These are phyloP conservation scores for Metschnikowia corniflorae DNA, from an alignment of 805 yeast species.

Conservation along the genomic window DNA sequence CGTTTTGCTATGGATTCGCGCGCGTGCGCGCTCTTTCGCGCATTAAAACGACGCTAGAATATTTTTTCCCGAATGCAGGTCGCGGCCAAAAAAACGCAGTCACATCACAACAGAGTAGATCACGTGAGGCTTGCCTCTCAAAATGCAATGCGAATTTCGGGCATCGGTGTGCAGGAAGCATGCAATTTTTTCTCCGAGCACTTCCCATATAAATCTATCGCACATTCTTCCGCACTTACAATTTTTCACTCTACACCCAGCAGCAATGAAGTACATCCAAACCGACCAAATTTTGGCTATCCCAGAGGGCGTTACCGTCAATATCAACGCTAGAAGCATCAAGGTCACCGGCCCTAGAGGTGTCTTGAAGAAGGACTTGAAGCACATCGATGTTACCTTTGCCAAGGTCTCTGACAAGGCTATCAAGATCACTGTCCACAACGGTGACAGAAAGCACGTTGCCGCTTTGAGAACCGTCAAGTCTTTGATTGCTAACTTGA, in stretches of 20 bases:
- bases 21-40: too few relatives aligned
- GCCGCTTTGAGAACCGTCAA: constrained; percentile 99
- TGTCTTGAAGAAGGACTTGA: constrained; percentile 80
- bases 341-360: constrained; percentile 99
- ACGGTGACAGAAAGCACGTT: constrained; percentile 99
- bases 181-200: neutral
- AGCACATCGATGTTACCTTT: constrained; percentile 95
- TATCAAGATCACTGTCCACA: constrained; percentile 89
- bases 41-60: too few relatives aligned
- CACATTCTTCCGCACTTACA: neutral
- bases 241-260: constrained; percentile 5
- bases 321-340: constrained; percentile 86
- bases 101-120: too few relatives aligned
- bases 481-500: constrained; percentile 88
- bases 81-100: too few relatives aligned
- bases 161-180: neutral
- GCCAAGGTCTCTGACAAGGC: constrained; percentile 65
- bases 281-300: constrained; percentile 77
- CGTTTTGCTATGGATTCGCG: too few relatives aligned
- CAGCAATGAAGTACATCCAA: constrained; percentile 73
- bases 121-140: too few relatives aligned
- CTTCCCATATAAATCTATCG: neutral
- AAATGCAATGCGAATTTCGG: neutral
- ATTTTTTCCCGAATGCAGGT: too few relatives aligned
- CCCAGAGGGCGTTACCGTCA: constrained; percentile 92